These are phyloP conservation scores for Mikania micrantha DNA, from an alignment of 129 eudicot species.

Conservation along the genomic window DNA sequence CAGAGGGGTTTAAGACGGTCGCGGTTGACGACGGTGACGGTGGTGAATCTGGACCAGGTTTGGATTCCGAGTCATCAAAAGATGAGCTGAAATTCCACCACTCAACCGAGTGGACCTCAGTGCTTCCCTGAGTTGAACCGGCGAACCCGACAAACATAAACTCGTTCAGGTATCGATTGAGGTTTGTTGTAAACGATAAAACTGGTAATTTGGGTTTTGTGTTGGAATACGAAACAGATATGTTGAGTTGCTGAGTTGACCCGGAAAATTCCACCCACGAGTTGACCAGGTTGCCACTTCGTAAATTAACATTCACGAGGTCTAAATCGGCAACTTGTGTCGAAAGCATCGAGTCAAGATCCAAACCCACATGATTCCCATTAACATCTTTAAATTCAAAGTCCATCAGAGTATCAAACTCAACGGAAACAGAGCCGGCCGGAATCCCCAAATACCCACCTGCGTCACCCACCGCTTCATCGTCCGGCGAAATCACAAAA, in stretches of 20 bases:
- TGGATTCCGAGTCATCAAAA: constrained; percentile 20
- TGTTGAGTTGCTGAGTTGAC: constrained; percentile 29
- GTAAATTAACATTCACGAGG: constrained; percentile 1
- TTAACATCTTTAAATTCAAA: constrained; percentile 20
- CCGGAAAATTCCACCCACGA: constrained; percentile 27
- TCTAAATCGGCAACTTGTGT: constrained; percentile 14
- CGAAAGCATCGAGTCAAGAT: constrained; percentile 29
- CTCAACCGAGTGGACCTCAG: constrained; percentile 34
- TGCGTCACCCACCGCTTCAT: constrained; percentile 43
- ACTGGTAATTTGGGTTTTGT: constrained; percentile 25
- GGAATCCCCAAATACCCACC: constrained; percentile 63
- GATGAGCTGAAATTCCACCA: constrained; percentile 33
- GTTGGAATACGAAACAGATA: constrained; percentile 11
- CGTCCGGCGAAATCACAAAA: constrained; percentile 67
- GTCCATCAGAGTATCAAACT: constrained; percentile 57
- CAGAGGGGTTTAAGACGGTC: constrained; percentile 19
- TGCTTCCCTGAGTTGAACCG: constrained; percentile 42
- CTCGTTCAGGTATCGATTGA: constrained; percentile 12
- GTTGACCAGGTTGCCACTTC: constrained; percentile 22
- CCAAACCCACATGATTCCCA: constrained; percentile 34
- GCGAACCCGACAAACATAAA: constrained; percentile 27
- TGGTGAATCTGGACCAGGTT: constrained; percentile 8
- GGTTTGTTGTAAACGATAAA: constrained; percentile 3
- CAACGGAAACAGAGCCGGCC: constrained; percentile 57
- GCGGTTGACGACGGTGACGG: constrained; percentile 13